Conservation (phyloP, 2,329 filamentous ascomycete species). For the Aspergillus calidoustus region DNA sequence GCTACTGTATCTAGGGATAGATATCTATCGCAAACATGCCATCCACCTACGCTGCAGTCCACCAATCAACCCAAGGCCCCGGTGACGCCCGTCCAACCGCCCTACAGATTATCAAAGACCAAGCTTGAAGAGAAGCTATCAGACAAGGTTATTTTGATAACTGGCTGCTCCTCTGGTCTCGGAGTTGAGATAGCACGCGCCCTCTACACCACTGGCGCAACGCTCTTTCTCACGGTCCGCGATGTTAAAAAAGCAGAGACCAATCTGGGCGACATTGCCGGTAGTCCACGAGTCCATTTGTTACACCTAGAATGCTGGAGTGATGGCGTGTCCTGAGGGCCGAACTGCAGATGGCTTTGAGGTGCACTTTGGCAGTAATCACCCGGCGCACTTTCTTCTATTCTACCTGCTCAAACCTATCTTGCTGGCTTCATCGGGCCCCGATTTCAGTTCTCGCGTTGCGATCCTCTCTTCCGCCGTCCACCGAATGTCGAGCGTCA, state of each 20-base stretch:
- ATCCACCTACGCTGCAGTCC: background rate
- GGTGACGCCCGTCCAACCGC: too few species aligned
- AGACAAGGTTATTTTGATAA: constrained; percentile 23
- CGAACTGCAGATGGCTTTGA: constrained; percentile 51
- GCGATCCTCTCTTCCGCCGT: constrained; percentile 52
- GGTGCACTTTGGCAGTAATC: constrained; percentile 57
- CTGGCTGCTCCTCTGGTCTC: constrained; percentile 40
- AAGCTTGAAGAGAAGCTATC: constrained; percentile 22
- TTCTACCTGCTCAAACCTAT: constrained; percentile 52
- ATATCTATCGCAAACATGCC: too few species aligned
- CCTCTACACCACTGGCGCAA: constrained; percentile 43
- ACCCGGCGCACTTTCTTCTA: constrained; percentile 59
- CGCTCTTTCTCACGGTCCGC: constrained; percentile 42
- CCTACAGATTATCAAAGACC: constrained; percentile 29
- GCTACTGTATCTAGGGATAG: too few species aligned
- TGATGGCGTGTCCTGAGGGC: constrained; percentile 44
- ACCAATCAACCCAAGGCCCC: constrained; percentile 15
- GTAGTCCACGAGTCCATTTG: constrained; percentile 21
- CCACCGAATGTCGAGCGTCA: constrained; percentile 43
- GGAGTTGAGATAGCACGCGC: constrained; percentile 53
- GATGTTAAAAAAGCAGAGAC: constrained; percentile 39
- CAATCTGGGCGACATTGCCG: constrained; percentile 27
- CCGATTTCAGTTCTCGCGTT: constrained; percentile 52
- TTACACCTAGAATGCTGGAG: constrained; percentile 48
- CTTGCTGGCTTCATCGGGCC: constrained; percentile 30